Conservation (phyloP, 1,284 basidiomycete species). For the Cutaneotrichosporon dermatis region DNA sequence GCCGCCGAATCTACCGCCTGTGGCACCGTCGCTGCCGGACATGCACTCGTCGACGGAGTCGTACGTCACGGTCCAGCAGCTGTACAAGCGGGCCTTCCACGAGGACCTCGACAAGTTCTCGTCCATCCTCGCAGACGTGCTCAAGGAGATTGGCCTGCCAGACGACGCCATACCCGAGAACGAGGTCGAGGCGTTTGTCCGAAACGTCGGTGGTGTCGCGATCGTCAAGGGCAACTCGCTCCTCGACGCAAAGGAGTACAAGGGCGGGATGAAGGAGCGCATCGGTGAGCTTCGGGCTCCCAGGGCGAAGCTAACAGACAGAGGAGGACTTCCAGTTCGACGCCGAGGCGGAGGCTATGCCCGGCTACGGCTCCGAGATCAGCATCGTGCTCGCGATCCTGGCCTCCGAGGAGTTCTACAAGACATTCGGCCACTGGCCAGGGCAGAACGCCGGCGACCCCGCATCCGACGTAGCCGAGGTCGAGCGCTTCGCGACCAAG, state of each 20-base stretch:
- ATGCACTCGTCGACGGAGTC: slow-evolving; percentile 87
- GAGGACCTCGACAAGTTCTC: slow-evolving; percentile 41
- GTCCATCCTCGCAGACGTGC: slow-evolving; percentile 35
- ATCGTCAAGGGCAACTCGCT: slow-evolving; percentile 69
- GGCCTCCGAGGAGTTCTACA: slow-evolving; percentile 50
- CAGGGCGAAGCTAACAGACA: neutral
- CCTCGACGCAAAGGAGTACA: slow-evolving; percentile 58
- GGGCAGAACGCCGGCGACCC: slow-evolving; percentile 47
- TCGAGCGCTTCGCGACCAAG: slow-evolving; percentile 28
- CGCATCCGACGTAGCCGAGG: slow-evolving; percentile 33
- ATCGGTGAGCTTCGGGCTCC: slow-evolving; percentile 55
- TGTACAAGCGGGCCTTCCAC: slow-evolving; percentile 44
- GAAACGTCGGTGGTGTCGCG: slow-evolving; percentile 78
- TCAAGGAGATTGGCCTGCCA: slow-evolving; percentile 35
- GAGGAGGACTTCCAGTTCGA: slow-evolving; percentile 17
- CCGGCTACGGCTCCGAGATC: slow-evolving; percentile 12
- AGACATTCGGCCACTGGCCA: slow-evolving; percentile 48
- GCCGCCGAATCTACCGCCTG: slow-evolving; percentile 55
- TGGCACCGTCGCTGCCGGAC: slow-evolving; percentile 74
- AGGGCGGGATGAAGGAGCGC: slow-evolving; percentile 44
- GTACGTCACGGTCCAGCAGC: slow-evolving; percentile 55
- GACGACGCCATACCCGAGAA: slow-evolving; percentile 51
- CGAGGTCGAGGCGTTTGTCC: slow-evolving; percentile 76
- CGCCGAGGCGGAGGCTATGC: slow-evolving; percentile 3
- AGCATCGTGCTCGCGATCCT: slow-evolving; percentile 49